Conservation (phyloP, 495 filamentous ascomycete species). For the Parathielavia appendiculata region DNA sequence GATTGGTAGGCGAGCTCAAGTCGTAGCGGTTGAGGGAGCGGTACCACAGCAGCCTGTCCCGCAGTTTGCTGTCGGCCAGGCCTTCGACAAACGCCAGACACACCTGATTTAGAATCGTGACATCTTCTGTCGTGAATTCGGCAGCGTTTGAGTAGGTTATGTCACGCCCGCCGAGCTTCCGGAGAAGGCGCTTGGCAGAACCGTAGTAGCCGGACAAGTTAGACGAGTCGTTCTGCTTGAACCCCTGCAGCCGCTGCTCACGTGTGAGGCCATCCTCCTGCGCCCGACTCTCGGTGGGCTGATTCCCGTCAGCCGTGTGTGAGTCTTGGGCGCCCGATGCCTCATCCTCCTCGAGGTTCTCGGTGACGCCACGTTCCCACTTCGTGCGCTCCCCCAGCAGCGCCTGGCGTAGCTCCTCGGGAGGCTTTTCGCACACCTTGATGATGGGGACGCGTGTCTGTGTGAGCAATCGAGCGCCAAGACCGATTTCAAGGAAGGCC, state of each 20-base stretch:
- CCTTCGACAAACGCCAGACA: constrained; percentile 46
- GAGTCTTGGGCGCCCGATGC: constrained; percentile 30
- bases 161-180: constrained; percentile 43
- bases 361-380: constrained; percentile 51
- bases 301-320: constrained; percentile 14
- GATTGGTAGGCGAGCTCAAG: constrained; percentile 24
- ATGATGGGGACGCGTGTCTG: constrained; percentile 76
- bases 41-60: constrained; percentile 34
- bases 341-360: constrained; percentile 42
- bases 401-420: constrained; percentile 42
- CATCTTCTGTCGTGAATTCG: constrained; percentile 37
- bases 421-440: constrained; percentile 68
- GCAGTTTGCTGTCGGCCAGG: constrained; percentile 39
- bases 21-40: constrained; percentile 34
- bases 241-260: constrained; percentile 30
- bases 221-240: constrained; percentile 35
- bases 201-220: constrained; percentile 39
- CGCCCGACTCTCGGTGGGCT: not conserved
- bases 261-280: not conserved
- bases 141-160: constrained; percentile 36
- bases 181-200: constrained; percentile 42
- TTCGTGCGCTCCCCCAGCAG: constrained; percentile 54
- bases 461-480: constrained; percentile 63
- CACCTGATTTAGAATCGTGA: constrained; percentile 42
- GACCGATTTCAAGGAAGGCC: constrained; percentile 60